A percentile compares a stretch with the other conserved stretches of the same genome.
Evolutionary conservation across 2,329 filamentous ascomycete species (phyloP).

Genomic region (Colletotrichum liaoningense): DNA sequence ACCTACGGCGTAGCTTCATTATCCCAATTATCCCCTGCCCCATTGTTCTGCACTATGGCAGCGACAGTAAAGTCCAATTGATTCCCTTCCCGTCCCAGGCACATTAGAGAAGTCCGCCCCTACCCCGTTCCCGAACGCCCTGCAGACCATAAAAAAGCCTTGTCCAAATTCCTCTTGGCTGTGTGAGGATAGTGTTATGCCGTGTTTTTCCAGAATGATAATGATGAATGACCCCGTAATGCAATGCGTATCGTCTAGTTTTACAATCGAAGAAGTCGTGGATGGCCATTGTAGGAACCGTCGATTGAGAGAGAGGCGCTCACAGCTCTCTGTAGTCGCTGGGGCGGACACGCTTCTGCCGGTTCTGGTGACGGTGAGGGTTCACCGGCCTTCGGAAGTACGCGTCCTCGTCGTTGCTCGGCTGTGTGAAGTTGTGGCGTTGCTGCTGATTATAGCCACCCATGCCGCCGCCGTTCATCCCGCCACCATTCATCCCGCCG

Average conservation of each 20-base stretch:
- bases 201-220: constrained; percentile 26
- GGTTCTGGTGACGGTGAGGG: constrained; percentile 87
- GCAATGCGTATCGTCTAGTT: constrained; percentile 26
- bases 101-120: constrained; percentile 4
- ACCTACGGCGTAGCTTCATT: not conserved
- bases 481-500: constrained; percentile 45
- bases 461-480: constrained; percentile 44
- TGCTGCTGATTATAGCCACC: constrained; percentile 34
- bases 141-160: not conserved
- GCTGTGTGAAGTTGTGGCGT: constrained; percentile 56
- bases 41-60: not conserved
- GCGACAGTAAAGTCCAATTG: not conserved
- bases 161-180: constrained; percentile 23
- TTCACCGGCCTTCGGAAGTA: constrained; percentile 98
- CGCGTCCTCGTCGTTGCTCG: constrained; percentile 83
- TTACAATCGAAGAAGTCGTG: constrained; percentile 18
- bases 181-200: constrained; percentile 13
- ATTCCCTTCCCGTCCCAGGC: not conserved
- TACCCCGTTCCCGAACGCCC: constrained; percentile 22
- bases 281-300: not conserved
- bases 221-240: constrained; percentile 20
- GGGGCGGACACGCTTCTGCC: constrained; percentile 81
- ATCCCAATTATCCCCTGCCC: not conserved
- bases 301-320: constrained; percentile 34
- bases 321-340: constrained; percentile 91